These are phyloP conservation scores for Conticribra guillardii DNA, from an alignment of 108 stramenopile species.

Conservation along the genomic window DNA sequence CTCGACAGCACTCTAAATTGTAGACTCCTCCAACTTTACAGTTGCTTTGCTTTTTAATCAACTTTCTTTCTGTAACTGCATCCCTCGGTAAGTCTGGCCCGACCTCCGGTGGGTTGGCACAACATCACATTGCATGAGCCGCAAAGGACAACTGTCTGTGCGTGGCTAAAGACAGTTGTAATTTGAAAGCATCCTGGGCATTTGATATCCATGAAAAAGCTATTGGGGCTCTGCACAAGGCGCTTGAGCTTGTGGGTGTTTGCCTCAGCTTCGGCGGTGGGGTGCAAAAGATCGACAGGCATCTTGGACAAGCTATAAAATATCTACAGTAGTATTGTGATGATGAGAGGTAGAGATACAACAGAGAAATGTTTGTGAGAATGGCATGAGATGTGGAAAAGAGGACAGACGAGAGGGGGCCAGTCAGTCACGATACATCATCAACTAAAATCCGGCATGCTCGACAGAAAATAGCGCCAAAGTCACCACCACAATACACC, in stretches of 20 bases:
- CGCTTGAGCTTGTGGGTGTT: slow-evolving; percentile 99
- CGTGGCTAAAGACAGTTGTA: slow-evolving; percentile 92
- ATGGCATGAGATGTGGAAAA: no score
- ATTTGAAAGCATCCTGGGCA: slow-evolving; percentile 99
- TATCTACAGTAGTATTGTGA: background rate
- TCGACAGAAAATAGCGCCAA: no score
- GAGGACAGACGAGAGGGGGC: no score
- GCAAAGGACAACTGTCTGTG: slow-evolving; percentile 98
- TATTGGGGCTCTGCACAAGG: slow-evolving; percentile 98
- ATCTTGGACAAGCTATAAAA: slow-evolving; percentile 63
- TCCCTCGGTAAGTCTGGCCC: slow-evolving; percentile 98
- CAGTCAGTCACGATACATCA: no score
- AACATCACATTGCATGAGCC: slow-evolving; percentile 96
- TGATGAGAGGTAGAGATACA: background rate
- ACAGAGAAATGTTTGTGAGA: background rate
- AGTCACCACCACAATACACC: no score
- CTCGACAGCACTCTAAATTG: no score
- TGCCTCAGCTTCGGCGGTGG: slow-evolving; percentile 89
- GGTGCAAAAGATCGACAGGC: slow-evolving; percentile 97
- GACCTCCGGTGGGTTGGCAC: slow-evolving; percentile 98
- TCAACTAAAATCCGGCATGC: no score
- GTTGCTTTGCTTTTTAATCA: no score
- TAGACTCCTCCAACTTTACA: no score
- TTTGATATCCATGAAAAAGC: slow-evolving; percentile 99
- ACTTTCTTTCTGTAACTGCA: slow-evolving; percentile 99